A percentile compares a stretch with the other conserved stretches of the same genome.
Evolutionary conservation across 129 eudicot genomes (phyloP).

Genomic region (Pittosporum tobira): DNA sequence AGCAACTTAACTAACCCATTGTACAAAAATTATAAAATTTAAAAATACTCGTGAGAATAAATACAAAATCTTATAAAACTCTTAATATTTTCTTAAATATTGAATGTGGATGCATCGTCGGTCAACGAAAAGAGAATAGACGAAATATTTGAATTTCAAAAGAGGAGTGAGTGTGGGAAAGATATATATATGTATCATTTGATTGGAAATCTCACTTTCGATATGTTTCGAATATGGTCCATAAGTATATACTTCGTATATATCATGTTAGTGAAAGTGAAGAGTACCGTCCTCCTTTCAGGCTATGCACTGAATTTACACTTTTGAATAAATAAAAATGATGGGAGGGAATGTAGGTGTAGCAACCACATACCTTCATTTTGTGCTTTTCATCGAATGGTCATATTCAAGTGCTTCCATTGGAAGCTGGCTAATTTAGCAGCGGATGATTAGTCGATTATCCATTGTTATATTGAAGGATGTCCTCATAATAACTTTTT

Average conservation of each 20-base stretch:
- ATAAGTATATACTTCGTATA: constrained; percentile 36
- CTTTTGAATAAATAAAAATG: constrained; percentile 14
- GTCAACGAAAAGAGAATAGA: background rate
- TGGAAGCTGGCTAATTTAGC: no score
- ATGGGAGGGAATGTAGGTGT: constrained; percentile 17
- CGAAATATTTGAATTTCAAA: constrained; percentile 34
- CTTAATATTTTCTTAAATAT: no score
- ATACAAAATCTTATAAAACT: no score
- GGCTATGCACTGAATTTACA: constrained; percentile 25
- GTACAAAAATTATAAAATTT: background rate
- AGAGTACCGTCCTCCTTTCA: constrained; percentile 21
- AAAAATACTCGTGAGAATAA: background rate
- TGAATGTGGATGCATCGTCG: background rate
- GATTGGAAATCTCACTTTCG: constrained; percentile 39
- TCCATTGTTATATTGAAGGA: background rate
- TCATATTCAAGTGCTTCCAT: constrained; percentile 41
- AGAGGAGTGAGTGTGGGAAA: constrained; percentile 15
- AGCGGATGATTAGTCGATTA: no score
- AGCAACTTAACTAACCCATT: no score
- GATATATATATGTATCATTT: constrained; percentile 20
- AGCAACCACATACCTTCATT: constrained; percentile 28
- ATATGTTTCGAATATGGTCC: no score
- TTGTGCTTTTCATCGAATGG: constrained; percentile 55
- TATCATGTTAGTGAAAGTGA: constrained; percentile 48
- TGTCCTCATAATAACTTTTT: background rate